phyloP scores from a whole-genome alignment of 148 eudicot species.

The Spergularia bocconei region DNA sequence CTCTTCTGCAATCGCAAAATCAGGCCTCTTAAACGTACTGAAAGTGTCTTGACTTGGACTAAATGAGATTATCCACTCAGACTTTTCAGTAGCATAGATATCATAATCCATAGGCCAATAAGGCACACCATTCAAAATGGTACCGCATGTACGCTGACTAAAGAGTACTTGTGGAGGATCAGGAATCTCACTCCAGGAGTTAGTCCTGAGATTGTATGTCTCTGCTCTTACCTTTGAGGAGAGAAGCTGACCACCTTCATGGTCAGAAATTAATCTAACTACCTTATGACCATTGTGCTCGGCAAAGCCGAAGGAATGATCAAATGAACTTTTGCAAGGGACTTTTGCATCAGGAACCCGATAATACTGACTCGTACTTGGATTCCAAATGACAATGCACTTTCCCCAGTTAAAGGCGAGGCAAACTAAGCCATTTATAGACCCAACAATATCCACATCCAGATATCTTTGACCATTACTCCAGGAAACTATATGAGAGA shows the following conservation, averaged over 20 bases:
- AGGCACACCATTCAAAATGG: slow-evolving; percentile 5
- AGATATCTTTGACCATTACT: slow-evolving; percentile 2
- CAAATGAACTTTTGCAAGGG: not conserved
- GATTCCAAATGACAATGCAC: slow-evolving; percentile 7
- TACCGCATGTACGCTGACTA: not conserved
- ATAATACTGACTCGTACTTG: slow-evolving; percentile 1
- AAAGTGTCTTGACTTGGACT: not conserved
- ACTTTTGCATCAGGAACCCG: not conserved
- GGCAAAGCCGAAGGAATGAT: slow-evolving; percentile 3
- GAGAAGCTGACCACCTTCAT: not conserved
- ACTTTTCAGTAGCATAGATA: slow-evolving; percentile 1
- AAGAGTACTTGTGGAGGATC: slow-evolving; percentile 9
- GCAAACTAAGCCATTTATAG: slow-evolving; percentile 9
- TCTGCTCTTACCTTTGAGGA: slow-evolving; percentile 7
- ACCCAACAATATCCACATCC: slow-evolving; percentile 2
- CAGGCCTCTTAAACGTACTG: slow-evolving; percentile 2
- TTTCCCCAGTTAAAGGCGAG: not conserved
- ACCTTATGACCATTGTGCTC: slow-evolving; percentile 13
- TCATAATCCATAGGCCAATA: slow-evolving; percentile 9
- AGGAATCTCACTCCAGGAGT: slow-evolving; percentile 8
- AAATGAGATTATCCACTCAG: not conserved
- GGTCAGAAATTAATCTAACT: not conserved
- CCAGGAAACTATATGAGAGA: not conserved
- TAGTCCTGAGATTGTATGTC: not conserved
- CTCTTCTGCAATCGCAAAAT: not conserved